Evolutionary conservation across 2,329 filamentous ascomycete genomes (phyloP).

Genomic region (Oidium heveae): DNA sequence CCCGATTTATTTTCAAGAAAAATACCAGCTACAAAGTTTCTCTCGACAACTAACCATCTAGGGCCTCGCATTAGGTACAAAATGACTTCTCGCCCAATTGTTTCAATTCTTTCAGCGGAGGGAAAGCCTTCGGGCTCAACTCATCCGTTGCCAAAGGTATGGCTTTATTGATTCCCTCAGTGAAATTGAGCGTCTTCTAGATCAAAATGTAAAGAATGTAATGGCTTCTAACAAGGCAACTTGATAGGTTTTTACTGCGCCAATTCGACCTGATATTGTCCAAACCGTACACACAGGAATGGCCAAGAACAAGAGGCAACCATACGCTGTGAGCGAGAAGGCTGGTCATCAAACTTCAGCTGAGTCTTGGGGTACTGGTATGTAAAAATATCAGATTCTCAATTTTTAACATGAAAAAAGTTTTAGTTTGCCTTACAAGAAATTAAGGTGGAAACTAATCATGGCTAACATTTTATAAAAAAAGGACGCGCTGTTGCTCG

Average conservation of each 20-base stretch:
- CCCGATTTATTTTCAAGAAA: too few relatives aligned
- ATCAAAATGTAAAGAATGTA: neutral
- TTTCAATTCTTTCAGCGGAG: slow-evolving; percentile 92
- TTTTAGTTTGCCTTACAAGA: neutral
- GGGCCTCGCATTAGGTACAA: slow-evolving; percentile 1
- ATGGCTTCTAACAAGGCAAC: slow-evolving; percentile 6
- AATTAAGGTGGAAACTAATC: neutral
- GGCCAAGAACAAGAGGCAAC: slow-evolving; percentile 99
- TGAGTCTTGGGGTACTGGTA: slow-evolving; percentile 99
- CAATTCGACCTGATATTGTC: slow-evolving; percentile 97
- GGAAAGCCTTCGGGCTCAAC: slow-evolving; percentile 75
- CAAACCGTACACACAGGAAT: slow-evolving; percentile 91
- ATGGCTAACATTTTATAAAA: neutral
- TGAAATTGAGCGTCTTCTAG: neutral
- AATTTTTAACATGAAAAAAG: too few relatives aligned
- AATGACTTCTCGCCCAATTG: slow-evolving; percentile 91
- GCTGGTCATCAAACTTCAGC: slow-evolving; percentile 99
- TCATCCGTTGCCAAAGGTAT: slow-evolving; percentile 57
- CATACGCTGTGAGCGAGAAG: slow-evolving; percentile 99
- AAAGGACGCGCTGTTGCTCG: slow-evolving; percentile 93
- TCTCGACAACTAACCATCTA: too few relatives aligned
- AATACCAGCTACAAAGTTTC: too few relatives aligned
- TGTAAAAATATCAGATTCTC: slow-evolving; percentile 17
- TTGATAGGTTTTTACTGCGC: slow-evolving; percentile 61
- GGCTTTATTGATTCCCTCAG: neutral